Conservation (phyloP, 257 asterid species). For the Solanum sitiens region DNA sequence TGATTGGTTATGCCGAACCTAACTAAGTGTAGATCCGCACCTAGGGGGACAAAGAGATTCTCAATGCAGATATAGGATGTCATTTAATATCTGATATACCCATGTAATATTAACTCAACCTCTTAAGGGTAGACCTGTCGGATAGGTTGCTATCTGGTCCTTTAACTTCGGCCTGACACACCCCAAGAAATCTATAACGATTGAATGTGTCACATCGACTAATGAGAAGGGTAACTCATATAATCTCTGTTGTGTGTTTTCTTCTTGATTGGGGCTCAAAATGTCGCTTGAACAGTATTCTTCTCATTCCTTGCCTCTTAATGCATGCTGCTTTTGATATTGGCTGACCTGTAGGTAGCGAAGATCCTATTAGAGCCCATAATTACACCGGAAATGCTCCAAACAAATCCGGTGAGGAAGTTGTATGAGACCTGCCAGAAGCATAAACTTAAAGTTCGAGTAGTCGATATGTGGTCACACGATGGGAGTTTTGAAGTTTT, state of each 20-base stretch:
- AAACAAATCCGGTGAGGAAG: slow-evolving; percentile 65
- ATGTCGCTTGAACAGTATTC: not conserved
- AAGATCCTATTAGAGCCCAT: slow-evolving; percentile 46
- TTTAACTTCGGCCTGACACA: not conserved
- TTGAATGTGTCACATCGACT: not conserved
- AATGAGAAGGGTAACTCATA: not conserved
- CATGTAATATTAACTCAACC: not conserved
- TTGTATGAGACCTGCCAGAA: slow-evolving; percentile 70
- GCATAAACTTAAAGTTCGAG: slow-evolving; percentile 43
- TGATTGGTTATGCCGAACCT: not conserved
- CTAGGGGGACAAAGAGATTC: not conserved
- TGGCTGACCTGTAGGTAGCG: slow-evolving; percentile 32
- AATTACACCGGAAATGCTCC: slow-evolving; percentile 64
- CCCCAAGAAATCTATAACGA: not conserved
- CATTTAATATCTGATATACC: not conserved
- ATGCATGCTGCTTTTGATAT: not conserved
- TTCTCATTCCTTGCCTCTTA: not conserved
- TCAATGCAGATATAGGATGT: not conserved
- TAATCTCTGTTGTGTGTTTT: not conserved
- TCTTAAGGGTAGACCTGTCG: not conserved
- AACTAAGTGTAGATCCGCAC: not conserved
- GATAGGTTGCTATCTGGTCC: not conserved
- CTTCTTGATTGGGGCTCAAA: not conserved
- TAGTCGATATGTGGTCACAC: slow-evolving; percentile 51
- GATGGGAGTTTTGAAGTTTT: slow-evolving; percentile 50